Evolutionary conservation across 495 filamentous ascomycete genomes (phyloP), one percentile per base, ranked within the genome.

Genomic region (Talaromyces borbonicus): DNA sequence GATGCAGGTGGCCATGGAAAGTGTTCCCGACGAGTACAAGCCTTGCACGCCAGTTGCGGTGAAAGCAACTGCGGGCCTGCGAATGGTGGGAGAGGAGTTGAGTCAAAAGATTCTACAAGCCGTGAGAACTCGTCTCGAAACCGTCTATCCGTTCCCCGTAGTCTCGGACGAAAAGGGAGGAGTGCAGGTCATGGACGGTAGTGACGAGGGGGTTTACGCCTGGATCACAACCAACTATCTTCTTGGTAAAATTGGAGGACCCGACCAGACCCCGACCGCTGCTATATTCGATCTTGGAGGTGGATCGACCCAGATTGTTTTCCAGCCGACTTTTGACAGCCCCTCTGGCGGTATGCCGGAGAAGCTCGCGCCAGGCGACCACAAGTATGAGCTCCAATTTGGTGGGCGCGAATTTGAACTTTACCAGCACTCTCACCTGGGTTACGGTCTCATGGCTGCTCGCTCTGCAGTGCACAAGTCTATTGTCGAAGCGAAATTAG

Each of bases 151-250:
- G 16, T 97, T 98, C 74, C 85, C 92, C 2, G 84, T 98, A 15
- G 84, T 98, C 43, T 81, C 86, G 4, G 72, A 78, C 48, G 84
- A 84, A 57, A 82, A 87, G 53, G 79, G 83, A 48, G 92, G 92
- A 45, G 85, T 98, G 11, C 76, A 85, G 51, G 90, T 97, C 51
- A 97, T 98, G 90, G 88, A 93, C 55, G 92, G 92, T 53, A 84
- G 81, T 12, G 83, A 95, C 51, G 92, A 98, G 65, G 83, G 93
- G 61, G 92, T 98, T n/a, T 98, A 94, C 55, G 93, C 92, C 43
- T 98, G 92, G 92, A 94, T 98, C 62, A 98, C 92, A 2, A 89
- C 86, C 48, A 98, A 98, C 68, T 98, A 97, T 67, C 81, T 98
- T 31, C 80, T 97, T 15, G 90, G 90, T 43, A 98, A 96, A 71